phyloP scores from a whole-genome alignment of 352 stramenopile genomes.

The Globisporangium viniferum region DNA sequence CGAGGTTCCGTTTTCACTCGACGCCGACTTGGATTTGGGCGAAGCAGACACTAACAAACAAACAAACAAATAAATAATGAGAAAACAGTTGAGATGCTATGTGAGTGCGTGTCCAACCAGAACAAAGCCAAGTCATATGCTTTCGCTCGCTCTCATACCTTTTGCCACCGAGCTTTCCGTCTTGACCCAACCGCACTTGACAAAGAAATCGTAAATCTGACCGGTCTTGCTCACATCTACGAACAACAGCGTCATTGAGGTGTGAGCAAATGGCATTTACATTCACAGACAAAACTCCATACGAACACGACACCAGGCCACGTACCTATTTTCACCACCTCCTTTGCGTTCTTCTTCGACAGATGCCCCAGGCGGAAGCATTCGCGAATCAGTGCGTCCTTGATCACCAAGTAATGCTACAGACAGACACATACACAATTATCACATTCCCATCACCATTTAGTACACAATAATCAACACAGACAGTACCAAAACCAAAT shows the following conservation, averaged over 20 bases:
- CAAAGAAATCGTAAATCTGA: constrained; percentile 89
- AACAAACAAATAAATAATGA: too few relatives aligned
- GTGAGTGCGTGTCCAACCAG: too few relatives aligned
- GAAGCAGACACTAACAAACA: constrained; percentile 11
- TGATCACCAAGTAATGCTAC: constrained; percentile 95
- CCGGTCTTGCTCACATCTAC: constrained; percentile 81
- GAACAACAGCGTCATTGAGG: constrained; percentile 22
- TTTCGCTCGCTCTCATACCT: constrained; percentile 25
- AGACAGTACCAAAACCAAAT: not conserved
- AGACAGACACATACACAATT: constrained; percentile 6
- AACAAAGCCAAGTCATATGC: not conserved
- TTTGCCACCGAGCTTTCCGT: constrained; percentile 50
- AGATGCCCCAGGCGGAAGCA: constrained; percentile 75
- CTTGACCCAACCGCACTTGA: constrained; percentile 86
- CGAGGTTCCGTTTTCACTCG: not conserved
- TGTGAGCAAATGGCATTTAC: too few relatives aligned
- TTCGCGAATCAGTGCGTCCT: constrained; percentile 92
- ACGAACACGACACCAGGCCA: not conserved
- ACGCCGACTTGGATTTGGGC: constrained; percentile 5
- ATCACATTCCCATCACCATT: not conserved
- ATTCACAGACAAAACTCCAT: not conserved
- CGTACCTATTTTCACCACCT: constrained; percentile 91
- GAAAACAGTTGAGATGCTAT: too few relatives aligned
- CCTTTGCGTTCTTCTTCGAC: constrained; percentile 71
- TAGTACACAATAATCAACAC: not conserved